Base-by-base conservation (phyloP, 768 basidiomycete genomes). In the Suillus occidentalis region DNA sequence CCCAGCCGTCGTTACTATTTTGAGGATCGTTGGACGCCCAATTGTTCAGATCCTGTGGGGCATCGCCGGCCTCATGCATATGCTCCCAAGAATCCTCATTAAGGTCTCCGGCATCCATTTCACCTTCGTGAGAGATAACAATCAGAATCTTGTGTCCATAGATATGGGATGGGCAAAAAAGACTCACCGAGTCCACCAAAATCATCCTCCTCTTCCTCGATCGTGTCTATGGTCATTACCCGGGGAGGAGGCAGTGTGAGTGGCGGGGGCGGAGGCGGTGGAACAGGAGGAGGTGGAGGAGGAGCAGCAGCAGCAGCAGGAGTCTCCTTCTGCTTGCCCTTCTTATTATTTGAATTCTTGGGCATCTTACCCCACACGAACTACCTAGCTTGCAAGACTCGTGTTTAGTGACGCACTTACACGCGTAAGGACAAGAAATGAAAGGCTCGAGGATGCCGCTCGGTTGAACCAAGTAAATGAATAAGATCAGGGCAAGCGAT, bases 311-410 rank as follows among this genome's bases (percentile, higher is more conserved):
- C 61, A 42, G 34, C 62, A 13, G 62, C 47, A 39, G 69, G 60
- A 45, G 69, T 61, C 42, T 69, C 76, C 56, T 70, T 76, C 66
- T 76, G 75, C 70, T 76, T 76, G 50, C 75, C 75, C 63, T 76
- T 76, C 72, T 77, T 76, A 70, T 64, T 63, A 62, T 63, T 65
- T 49, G 63, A 66, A 34, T 65, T 67, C 70, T 75, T 76, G 47
- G 70, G 76, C 75, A 76, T 76, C 22, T 65, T 61, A 68, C 55
- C 63, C 60, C 60, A 59, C 63, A 59, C 60, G 39, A 59, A 55
- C 49, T 68, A 69, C 45, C 64, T 62, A 57, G 60, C 69, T 65
- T 50, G 67, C 63, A 69, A 66, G 69, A 62, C 68, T 61, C 53
- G 75, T 69, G 66, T 47, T 42, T 53, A 20, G 71, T 73, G 73